Evolutionary conservation across 2,329 filamentous ascomycete species (phyloP).

Genomic region (Clonostachys rosea): DNA sequence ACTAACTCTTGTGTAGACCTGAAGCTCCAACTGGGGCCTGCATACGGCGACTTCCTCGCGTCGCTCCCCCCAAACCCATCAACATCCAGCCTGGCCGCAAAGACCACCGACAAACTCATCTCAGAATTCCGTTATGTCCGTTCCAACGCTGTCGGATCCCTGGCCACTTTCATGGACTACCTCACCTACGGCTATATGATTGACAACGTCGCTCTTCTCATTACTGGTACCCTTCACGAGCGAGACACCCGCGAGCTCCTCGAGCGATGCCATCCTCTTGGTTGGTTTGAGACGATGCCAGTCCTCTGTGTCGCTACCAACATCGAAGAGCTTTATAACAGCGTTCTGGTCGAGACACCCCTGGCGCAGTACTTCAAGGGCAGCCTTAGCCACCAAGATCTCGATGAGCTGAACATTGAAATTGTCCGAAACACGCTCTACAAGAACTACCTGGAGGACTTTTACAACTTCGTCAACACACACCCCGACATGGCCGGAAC

Average conservation of each 20-base stretch:
- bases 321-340: conserved; percentile 98
- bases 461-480: conserved; percentile 89
- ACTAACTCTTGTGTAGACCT: conserved; percentile 60
- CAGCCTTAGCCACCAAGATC: conserved; percentile 89
- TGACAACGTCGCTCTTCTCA: conserved; percentile 95
- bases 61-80: conserved; percentile 94
- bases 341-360: conserved; percentile 92
- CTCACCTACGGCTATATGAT: conserved; percentile 99
- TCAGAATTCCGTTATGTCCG: conserved; percentile 96
- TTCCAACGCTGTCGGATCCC: conserved; percentile 85
- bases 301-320: conserved; percentile 97
- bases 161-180: conserved; percentile 96
- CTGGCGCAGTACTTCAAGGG: conserved; percentile 97
- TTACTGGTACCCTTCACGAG: conserved; percentile 96
- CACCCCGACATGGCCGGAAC: conserved; percentile 82
- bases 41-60: conserved; percentile 95
- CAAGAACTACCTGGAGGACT: conserved; percentile 99
- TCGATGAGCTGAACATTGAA: conserved; percentile 98
- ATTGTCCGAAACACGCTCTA: conserved; percentile 98
- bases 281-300: conserved; percentile 99
- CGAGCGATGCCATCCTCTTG: conserved; percentile 92
- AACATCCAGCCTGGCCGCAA: conserved; percentile 88
- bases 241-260: conserved; percentile 92
- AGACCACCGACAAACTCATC: conserved; percentile 97
- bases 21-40: conserved; percentile 93